Percentiles rank a stretch among this genome's conserved stretches.
These are phyloP conservation scores for Ascochyta fabae DNA, from an alignment of 2,329 filamentous ascomycete genomes.

Conservation along the genomic window DNA sequence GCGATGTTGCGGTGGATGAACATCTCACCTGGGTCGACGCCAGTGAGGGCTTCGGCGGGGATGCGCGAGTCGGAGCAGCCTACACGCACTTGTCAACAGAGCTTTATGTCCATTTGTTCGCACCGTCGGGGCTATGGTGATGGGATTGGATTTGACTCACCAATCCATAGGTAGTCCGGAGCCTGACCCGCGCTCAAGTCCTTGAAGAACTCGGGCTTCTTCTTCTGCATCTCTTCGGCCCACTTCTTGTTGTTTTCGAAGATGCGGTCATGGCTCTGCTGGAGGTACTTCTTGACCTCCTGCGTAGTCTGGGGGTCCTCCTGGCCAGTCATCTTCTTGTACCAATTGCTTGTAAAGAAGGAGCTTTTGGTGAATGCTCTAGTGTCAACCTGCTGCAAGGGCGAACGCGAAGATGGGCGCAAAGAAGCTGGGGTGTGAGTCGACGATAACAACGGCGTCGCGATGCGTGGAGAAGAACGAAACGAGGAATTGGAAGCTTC, in stretches of 20 bases:
- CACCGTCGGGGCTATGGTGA: not conserved
- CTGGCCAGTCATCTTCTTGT: slow-evolving; percentile 30
- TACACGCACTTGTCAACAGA: slow-evolving; percentile 17
- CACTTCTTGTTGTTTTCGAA: slow-evolving; percentile 73
- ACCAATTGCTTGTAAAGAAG: slow-evolving; percentile 19
- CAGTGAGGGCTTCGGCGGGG: slow-evolving; percentile 51
- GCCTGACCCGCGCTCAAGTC: slow-evolving; percentile 69
- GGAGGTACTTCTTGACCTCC: slow-evolving; percentile 58
- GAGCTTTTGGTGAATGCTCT: slow-evolving; percentile 15
- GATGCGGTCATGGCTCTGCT: slow-evolving; percentile 69
- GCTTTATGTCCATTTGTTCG: not conserved
- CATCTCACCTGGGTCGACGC: slow-evolving; percentile 45
- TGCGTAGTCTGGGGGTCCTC: slow-evolving; percentile 25
- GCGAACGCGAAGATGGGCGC: slow-evolving; percentile 5
- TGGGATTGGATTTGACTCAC: slow-evolving; percentile 27
- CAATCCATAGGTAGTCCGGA: slow-evolving; percentile 69
- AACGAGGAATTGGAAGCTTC: not conserved
- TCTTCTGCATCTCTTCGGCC: slow-evolving; percentile 64
- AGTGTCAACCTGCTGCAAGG: slow-evolving; percentile 6
- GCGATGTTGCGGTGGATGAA: slow-evolving; percentile 47
- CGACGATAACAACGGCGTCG: not conserved
- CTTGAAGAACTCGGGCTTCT: slow-evolving; percentile 70
- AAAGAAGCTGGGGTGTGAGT: slow-evolving; percentile 7
- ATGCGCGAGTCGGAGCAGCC: slow-evolving; percentile 51
- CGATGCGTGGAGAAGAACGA: slow-evolving; percentile 1